Evolutionary conservation across 2,329 filamentous ascomycete genomes (phyloP), one percentile per base, ranked within the genome.

Genomic region (Sporothrix protearum): DNA sequence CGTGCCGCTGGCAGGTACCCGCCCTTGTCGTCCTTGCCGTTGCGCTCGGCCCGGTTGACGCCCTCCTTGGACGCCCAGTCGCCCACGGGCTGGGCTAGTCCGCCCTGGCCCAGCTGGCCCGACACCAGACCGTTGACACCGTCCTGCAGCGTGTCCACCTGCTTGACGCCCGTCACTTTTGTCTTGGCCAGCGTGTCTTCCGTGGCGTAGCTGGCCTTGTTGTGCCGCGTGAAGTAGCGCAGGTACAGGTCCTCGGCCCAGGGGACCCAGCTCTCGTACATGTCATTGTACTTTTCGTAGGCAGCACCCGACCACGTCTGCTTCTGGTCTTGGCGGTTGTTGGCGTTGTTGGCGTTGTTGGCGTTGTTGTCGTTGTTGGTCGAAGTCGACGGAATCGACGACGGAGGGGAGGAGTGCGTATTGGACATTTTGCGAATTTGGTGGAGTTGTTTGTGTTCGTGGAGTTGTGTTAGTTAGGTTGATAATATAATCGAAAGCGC

Each of bases 201-300:
- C 1, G 90, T 85, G 6, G 87, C 83, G 77, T 93, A 93, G 78
- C 87, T 90, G 5, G 89, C 87, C 81, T 93, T 92, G 84, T 93
- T 93, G 78, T 92, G 90, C 74, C 89, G 90, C 76, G 89, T 91
- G 80, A 92, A 92, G 84, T 87, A 92, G 69, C 85, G 84, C 36
- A 93, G 85, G 78, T 92, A 92, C 72, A 88, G 80, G 79, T 93
- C 91, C 80, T 93, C 91, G 71, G 92, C 82, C 91, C 91, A 93
- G 0, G 91, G 91, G 78, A 92, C 86, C 91, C 91, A 93, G 76
- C 81, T 85, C 78, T 93, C 90, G 80, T 93, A 92, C 79, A 92
- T 88, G 70, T 86, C 81, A 81, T 91, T 89, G 83, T 92, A 93
- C 68, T 86, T 88, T 71, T 88, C 80, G 78, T 85, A 87, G 73